These are phyloP conservation scores for Albifimbria verrucaria DNA, from an alignment of 2,329 filamentous ascomycete genomes.

Conservation along the genomic window DNA sequence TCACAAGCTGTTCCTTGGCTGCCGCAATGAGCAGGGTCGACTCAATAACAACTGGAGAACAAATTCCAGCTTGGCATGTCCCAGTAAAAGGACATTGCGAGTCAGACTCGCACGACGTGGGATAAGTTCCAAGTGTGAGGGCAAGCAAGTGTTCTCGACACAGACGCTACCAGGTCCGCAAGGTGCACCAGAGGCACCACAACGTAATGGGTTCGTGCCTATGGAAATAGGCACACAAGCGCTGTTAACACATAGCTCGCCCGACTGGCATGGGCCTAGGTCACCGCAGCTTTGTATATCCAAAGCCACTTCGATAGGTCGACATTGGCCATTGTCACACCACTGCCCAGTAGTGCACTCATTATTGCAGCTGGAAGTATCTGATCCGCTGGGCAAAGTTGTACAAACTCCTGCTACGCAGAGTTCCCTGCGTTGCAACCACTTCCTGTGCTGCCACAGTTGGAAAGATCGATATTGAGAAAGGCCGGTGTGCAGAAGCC, in stretches of 20 bases:
- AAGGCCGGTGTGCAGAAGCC: neutral
- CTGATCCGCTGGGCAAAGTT: neutral
- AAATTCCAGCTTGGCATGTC: neutral
- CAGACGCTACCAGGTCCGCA: neutral
- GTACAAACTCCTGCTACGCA: neutral
- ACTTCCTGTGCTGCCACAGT: neutral
- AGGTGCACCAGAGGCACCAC: neutral
- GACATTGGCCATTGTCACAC: neutral
- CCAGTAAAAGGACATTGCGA: neutral
- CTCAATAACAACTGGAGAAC: neutral
- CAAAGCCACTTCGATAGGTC: neutral
- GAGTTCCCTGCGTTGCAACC: neutral
- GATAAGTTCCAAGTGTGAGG: neutral
- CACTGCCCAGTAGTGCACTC: neutral
- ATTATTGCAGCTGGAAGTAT: neutral
- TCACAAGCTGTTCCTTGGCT: neutral
- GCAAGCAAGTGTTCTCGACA: neutral
- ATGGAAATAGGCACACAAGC: neutral
- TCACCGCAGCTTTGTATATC: neutral
- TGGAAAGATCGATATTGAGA: neutral
- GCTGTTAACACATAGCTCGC: neutral
- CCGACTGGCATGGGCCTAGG: neutral
- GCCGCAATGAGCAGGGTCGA: neutral
- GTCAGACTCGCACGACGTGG: neutral
- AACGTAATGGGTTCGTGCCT: neutral